phyloP scores from a whole-genome alignment of 176 grass and related monocot species.

The Paspalum vaginatum region DNA sequence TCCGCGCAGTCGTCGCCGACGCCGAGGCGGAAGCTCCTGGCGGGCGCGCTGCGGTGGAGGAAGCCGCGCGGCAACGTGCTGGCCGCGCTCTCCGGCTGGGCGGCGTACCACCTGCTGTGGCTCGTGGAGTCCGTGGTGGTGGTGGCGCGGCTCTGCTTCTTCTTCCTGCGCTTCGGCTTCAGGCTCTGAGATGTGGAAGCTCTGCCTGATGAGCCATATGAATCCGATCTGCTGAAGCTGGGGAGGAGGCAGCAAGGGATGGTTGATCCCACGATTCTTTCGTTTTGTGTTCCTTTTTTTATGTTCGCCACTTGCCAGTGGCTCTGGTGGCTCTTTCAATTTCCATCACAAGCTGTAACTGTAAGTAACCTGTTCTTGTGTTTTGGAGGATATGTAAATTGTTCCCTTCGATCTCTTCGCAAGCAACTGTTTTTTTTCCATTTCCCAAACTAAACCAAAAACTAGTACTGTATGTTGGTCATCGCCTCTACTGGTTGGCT shows the following conservation, averaged over 20 bases:
- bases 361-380: conserved; percentile 15
- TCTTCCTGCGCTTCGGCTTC: conserved; percentile 71
- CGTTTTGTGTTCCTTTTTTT: not conserved
- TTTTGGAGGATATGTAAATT: conserved; percentile 2
- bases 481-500: too few relatives aligned
- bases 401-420: not conserved
- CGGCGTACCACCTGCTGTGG: conserved; percentile 64
- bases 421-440: not conserved
- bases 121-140: conserved; percentile 63
- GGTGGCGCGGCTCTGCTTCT: conserved; percentile 50
- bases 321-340: not conserved
- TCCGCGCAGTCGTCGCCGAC: conserved; percentile 11
- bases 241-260: too few relatives aligned
- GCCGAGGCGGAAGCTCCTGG: conserved; percentile 7
- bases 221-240: too few relatives aligned
- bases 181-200: conserved; percentile 17
- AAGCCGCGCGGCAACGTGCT: conserved; percentile 33
- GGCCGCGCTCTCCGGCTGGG: conserved; percentile 38
- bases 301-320: not conserved
- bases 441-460: not conserved
- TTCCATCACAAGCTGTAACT: conserved; percentile 33
- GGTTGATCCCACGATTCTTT: conserved; percentile 6
- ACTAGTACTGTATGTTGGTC: too few relatives aligned
- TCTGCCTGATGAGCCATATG: not conserved
- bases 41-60: conserved; percentile 27